Conservation (phyloP, 768 basidiomycete species). For the Lactarius akahatsu region DNA sequence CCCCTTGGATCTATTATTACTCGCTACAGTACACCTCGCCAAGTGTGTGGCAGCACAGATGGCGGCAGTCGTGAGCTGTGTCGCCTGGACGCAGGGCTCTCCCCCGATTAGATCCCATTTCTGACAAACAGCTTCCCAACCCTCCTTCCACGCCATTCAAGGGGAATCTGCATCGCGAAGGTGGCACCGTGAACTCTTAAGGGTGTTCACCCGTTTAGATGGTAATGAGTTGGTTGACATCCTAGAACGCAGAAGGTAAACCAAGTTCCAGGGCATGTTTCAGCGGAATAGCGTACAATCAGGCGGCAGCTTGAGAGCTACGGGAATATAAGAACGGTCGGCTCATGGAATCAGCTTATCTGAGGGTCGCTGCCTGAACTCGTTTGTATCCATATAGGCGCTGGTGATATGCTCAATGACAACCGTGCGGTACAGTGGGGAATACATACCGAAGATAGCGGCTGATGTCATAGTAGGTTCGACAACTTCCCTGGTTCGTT, state of each 20-base stretch:
- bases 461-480: neutral
- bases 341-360: neutral
- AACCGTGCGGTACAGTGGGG: too few species aligned
- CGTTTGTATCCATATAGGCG: neutral
- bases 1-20: too few species aligned
- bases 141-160: neutral
- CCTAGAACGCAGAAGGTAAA: neutral
- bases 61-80: too few species aligned
- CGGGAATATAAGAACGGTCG: neutral
- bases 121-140: neutral
- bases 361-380: neutral
- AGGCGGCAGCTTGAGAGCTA: slow-evolving; percentile 4
- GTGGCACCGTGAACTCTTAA: neutral
- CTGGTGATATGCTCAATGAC: neutral
- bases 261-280: neutral
- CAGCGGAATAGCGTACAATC: neutral
- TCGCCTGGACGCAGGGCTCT: too few species aligned
- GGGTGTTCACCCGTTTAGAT: neutral
- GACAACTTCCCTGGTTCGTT: neutral
- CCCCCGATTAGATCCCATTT: too few species aligned
- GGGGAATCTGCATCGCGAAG: neutral
- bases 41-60: too few species aligned
- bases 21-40: too few species aligned
- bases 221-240: neutral
- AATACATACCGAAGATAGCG: neutral